Base-by-base conservation (phyloP, 2,329 filamentous ascomycete species). In the Dothiorella sarmentorum region DNA sequence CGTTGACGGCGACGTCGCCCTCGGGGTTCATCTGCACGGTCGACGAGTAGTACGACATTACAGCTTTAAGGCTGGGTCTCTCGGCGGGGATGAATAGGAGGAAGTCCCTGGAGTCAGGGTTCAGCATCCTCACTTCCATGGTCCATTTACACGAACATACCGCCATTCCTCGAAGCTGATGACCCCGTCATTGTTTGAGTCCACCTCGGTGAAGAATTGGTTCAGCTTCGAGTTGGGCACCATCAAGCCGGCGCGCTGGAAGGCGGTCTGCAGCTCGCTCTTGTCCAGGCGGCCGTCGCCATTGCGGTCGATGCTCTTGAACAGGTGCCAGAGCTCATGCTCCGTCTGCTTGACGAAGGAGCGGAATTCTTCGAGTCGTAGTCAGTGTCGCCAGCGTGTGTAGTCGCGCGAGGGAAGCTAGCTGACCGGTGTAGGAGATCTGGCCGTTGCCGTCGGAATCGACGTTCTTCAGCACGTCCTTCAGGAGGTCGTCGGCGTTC, bases 131-230 rank as follows among this genome's bases (percentile, higher is more conserved):
- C 37, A 27, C 35, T 51, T 18, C 24, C 24, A 40, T n/a, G 17
- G 35, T 7, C 5, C 31, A 18, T 18, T 17, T 10, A 18, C 22
- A 35, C 49, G 37, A 35, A 79, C 87, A 75, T 85, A 97, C 93
- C 93, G 87, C 94, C 94, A 97, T 81, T 99, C 94, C 64, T 91
- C 86, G 75, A 96, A 97, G 62, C 82, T 91, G 66, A 97, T 96
- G 63, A 80, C 78, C 2, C 91, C 91, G 72, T 99, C 92, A 65
- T 87, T 84, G 76, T 99, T 93, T 69, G 84, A 82, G 72, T 99
- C 94, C 67, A 99, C 88, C 71, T 96, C 88, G 63, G 83, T 78
- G 71, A 99, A 97, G 77, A 99, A 97, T 62, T 86, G 83, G 63
- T 90, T 84, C 44, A 99, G 78, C 68, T 91, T 89, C 57, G 86